A percentile compares a stretch with the other conserved stretches of the same genome.
Evolutionary conservation across 2,329 filamentous ascomycete species (phyloP).

Genomic region (Aspergillus neoniger): DNA sequence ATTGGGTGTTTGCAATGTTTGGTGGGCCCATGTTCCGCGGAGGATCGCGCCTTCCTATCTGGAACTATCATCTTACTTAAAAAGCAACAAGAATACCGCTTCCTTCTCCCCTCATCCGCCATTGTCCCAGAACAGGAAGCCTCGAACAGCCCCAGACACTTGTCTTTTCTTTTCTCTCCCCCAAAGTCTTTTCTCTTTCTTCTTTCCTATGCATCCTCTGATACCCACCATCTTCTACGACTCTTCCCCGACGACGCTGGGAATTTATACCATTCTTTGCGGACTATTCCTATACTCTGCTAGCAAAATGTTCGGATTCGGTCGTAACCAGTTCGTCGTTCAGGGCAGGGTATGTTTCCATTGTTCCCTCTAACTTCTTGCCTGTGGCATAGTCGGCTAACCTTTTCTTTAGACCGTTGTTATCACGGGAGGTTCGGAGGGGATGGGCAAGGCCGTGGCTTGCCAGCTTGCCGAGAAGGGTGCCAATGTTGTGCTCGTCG

Average conservation of each 20-base stretch:
- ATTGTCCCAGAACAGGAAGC: constrained; percentile 8
- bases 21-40: constrained; percentile 8
- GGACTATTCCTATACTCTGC: constrained; percentile 36
- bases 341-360: constrained; percentile 69
- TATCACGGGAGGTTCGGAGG: constrained; percentile 88
- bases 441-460: constrained; percentile 79
- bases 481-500: constrained; percentile 82
- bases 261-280: constrained; percentile 35
- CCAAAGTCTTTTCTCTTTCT: constrained; percentile 9
- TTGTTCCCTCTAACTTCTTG: not conserved
- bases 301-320: constrained; percentile 44
- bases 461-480: constrained; percentile 77
- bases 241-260: constrained; percentile 29
- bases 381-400: constrained; percentile 1
- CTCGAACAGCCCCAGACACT: constrained; percentile 6
- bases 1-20: constrained; percentile 24
- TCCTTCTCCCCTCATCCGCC: not conserved
- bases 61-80: too few species aligned
- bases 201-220: constrained; percentile 26
- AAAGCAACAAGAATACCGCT: too few species aligned
- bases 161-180: constrained; percentile 12
- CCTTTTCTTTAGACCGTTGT: constrained; percentile 68
- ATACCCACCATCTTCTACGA: constrained; percentile 25
- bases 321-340: constrained; percentile 76
- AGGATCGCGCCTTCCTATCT: constrained; percentile 1